A percentile compares a stretch with the other conserved stretches of the same genome.
Conservation (phyloP, 108 stramenopile species). For the Skeletonema tropicum region DNA sequence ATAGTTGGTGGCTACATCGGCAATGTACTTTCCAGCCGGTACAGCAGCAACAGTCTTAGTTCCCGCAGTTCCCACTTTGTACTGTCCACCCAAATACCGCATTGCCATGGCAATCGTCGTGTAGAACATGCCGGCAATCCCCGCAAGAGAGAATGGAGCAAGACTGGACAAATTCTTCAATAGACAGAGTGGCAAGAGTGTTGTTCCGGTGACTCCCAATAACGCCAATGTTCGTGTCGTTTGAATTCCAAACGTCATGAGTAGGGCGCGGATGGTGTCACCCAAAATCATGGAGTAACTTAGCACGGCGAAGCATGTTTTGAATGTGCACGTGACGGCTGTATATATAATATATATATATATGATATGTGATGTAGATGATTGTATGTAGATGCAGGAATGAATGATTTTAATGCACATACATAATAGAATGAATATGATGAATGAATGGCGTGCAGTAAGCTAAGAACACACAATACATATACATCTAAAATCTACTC, state of each 20-base stretch:
- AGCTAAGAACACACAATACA: no score
- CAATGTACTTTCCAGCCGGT: constrained; percentile 54
- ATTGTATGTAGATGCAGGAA: no score
- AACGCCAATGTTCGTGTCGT: constrained; percentile 47
- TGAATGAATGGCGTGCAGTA: no score
- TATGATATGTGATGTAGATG: no score
- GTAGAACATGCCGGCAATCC: constrained; percentile 87
- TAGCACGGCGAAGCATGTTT: constrained; percentile 74
- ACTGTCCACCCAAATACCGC: constrained; percentile 74
- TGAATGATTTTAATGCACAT: no score
- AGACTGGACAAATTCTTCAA: constrained; percentile 77
- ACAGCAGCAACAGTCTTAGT: constrained; percentile 12
- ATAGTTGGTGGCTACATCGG: constrained; percentile 38
- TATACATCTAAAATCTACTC: no score
- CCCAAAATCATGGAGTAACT: constrained; percentile 92
- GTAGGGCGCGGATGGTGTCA: constrained; percentile 66
- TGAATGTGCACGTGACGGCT: constrained; percentile 78
- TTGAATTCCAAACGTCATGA: constrained; percentile 49
- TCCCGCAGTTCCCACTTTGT: constrained; percentile 47
- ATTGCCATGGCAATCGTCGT: constrained; percentile 75
- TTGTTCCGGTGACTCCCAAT: constrained; percentile 60
- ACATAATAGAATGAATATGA: no score
- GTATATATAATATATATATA: no score
- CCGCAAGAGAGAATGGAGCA: constrained; percentile 87
- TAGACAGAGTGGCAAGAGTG: constrained; percentile 90